Evolutionary conservation across 108 stramenopile genomes (phyloP).

Genomic region (Stephanodiscus triporus): DNA sequence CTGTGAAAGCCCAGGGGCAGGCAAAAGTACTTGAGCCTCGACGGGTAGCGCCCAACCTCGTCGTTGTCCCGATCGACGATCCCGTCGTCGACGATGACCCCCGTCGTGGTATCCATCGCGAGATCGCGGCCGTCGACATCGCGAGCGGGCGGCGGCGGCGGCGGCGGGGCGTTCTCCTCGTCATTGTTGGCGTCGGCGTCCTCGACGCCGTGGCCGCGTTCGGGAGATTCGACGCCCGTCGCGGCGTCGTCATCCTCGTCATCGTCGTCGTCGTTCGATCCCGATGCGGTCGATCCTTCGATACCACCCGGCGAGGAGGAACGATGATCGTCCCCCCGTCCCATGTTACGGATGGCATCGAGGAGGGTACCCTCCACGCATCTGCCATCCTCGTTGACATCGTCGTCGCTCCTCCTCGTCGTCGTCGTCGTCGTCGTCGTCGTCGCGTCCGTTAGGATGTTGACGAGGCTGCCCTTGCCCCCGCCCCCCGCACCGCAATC

Average conservation of each 20-base stretch:
- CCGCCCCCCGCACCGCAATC: not conserved
- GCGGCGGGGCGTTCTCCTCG: not conserved
- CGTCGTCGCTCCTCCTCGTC: not conserved
- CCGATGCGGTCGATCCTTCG: not conserved
- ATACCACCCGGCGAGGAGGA: not conserved
- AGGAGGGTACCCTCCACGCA: not conserved
- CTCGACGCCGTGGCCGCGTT: not conserved
- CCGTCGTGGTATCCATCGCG: not conserved
- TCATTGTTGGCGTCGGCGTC: not conserved
- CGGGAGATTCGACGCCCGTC: no score
- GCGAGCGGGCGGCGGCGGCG: not conserved
- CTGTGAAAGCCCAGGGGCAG: conserved; percentile 48
- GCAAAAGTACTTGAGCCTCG: conserved; percentile 31
- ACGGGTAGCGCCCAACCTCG: conserved; percentile 37
- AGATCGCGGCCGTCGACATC: not conserved
- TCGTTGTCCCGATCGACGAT: not conserved
- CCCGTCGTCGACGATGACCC: not conserved
- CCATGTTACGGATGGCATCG: not conserved
- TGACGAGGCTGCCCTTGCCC: not conserved
- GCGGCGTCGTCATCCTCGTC: no score
- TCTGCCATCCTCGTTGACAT: not conserved
- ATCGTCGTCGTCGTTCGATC: not conserved
- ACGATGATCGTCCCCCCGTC: not conserved
- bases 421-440: not conserved
- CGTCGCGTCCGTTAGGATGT: not conserved